Percentiles rank a stretch among this genome's conserved stretches.
phyloP scores from a whole-genome alignment of 2,329 filamentous ascomycete species.

The Allantophomopsis lycopodina region DNA sequence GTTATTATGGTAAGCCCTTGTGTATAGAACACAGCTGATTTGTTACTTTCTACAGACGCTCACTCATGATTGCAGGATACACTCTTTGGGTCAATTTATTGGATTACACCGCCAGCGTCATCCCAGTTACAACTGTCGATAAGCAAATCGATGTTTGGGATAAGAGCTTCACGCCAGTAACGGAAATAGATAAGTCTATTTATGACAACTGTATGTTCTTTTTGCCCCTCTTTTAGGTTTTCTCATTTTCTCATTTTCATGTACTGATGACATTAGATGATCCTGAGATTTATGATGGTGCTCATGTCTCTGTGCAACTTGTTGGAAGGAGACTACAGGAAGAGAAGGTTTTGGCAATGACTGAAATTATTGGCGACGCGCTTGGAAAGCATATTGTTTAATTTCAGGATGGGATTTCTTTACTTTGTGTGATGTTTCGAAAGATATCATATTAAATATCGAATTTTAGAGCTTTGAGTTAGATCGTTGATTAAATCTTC shows the following conservation, averaged over 20 bases:
- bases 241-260: neutral
- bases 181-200: constrained; percentile 26
- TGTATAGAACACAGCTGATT: constrained; percentile 6
- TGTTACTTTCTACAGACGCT: neutral
- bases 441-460: too few species aligned
- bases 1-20: constrained; percentile 27
- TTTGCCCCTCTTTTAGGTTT: neutral
- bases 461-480: too few species aligned
- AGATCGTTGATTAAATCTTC: too few species aligned
- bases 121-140: constrained; percentile 41
- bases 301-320: neutral
- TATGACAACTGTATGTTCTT: constrained; percentile 32
- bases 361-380: constrained; percentile 11
- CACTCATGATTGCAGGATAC: constrained; percentile 12
- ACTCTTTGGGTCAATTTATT: constrained; percentile 33
- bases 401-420: too few species aligned
- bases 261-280: constrained; percentile 1
- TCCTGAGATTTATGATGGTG: neutral
- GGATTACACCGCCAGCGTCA: constrained; percentile 37
- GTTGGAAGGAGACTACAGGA: neutral
- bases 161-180: constrained; percentile 21
- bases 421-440: too few species aligned
- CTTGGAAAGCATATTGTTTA: constrained; percentile 9
- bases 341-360: constrained; percentile 4
- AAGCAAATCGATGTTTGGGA: constrained; percentile 30